phyloP scores from a whole-genome alignment of 371 early-diverging fungal species.

The Syncephalastrum contaminatum region DNA sequence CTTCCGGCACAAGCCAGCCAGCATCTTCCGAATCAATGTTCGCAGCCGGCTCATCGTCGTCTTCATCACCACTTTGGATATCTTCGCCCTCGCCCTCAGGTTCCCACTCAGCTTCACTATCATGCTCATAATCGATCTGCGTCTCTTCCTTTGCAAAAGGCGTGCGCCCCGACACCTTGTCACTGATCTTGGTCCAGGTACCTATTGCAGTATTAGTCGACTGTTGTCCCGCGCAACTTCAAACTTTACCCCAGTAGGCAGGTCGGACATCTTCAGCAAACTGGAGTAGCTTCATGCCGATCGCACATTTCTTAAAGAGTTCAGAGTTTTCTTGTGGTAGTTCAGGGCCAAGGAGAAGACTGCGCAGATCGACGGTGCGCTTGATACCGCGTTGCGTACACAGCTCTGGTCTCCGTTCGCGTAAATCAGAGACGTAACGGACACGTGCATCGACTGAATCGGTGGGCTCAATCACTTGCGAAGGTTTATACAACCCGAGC shows the following conservation, averaged over 20 bases:
- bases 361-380: slow-evolving; percentile 19
- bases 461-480: background rate
- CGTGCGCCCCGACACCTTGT: slow-evolving; percentile 51
- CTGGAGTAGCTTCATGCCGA: slow-evolving; percentile 70
- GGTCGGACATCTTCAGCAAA: slow-evolving; percentile 76
- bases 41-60: slow-evolving; percentile 49
- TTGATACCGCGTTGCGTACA: slow-evolving; percentile 16
- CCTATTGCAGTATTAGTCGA: slow-evolving; percentile 50
- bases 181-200: slow-evolving; percentile 73
- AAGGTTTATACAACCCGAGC: too few relatives aligned
- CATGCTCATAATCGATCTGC: slow-evolving; percentile 78
- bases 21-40: slow-evolving; percentile 50
- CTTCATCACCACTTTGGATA: slow-evolving; percentile 76
- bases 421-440: slow-evolving; percentile 11
- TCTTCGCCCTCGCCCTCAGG: slow-evolving; percentile 91
- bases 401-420: slow-evolving; percentile 4
- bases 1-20: slow-evolving; percentile 75
- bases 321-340: slow-evolving; percentile 10
- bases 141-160: slow-evolving; percentile 66
- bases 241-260: slow-evolving; percentile 67
- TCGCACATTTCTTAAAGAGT: slow-evolving; percentile 7
- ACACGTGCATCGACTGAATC: slow-evolving; percentile 16
- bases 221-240: background rate
- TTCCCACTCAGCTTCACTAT: slow-evolving; percentile 92
- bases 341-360: slow-evolving; percentile 13